Conservation (phyloP, 495 filamentous ascomycete genomes). For the Cairneyella variabilis region DNA sequence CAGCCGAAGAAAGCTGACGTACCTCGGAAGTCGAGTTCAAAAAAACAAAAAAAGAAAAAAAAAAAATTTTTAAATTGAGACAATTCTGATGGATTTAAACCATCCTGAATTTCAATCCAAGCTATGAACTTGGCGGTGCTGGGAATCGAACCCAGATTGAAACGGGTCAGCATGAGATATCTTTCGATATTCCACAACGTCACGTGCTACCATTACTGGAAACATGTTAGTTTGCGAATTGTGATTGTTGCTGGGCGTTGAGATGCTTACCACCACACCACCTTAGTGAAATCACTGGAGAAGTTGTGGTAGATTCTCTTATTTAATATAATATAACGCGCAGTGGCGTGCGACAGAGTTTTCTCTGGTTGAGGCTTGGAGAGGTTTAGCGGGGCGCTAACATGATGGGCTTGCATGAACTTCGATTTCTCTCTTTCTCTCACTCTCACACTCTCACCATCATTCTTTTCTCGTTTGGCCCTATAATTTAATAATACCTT, state of each 20-base stretch:
- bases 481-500: too few species aligned
- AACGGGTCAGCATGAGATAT: conserved; percentile 25
- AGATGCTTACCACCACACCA: conserved; percentile 24
- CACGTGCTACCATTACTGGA: conserved; percentile 27
- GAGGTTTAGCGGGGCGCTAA: too few species aligned
- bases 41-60: conserved; percentile 9
- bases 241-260: not conserved
- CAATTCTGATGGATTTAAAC: conserved; percentile 17
- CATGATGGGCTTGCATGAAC: not conserved
- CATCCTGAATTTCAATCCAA: conserved; percentile 20
- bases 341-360: not conserved
- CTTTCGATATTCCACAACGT: conserved; percentile 22
- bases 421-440: too few species aligned
- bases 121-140: conserved; percentile 31
- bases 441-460: too few species aligned
- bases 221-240: not conserved
- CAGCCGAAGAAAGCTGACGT: too few species aligned
- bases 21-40: too few species aligned
- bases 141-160: conserved; percentile 43
- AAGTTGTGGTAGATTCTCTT: not conserved
- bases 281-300: conserved; percentile 6
- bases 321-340: not conserved
- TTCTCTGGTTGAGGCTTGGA: too few species aligned
- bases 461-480: too few species aligned
- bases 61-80: conserved; percentile 8